Evolutionary conservation across 768 basidiomycete species (phyloP).

Genomic region (Suillus discolor): DNA sequence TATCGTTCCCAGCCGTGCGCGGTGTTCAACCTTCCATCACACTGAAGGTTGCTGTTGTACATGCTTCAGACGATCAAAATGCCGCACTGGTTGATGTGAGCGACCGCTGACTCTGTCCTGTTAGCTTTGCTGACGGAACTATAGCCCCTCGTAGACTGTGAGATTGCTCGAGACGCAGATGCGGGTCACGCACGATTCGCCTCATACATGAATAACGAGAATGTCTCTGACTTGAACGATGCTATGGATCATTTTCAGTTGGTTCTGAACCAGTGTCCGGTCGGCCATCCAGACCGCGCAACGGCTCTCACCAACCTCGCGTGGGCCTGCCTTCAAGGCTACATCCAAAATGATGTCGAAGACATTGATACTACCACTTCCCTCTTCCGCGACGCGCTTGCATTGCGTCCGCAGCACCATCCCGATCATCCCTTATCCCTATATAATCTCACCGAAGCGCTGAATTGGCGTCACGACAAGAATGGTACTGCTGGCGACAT

Average conservation of each 20-base stretch:
- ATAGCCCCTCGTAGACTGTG: neutral
- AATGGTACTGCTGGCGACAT: neutral
- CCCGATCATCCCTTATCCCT: neutral
- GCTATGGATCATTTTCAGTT: neutral
- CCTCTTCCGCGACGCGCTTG: neutral
- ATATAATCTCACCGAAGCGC: neutral
- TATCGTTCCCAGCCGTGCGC: neutral
- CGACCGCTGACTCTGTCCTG: neutral
- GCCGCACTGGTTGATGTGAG: neutral
- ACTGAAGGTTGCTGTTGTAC: neutral
- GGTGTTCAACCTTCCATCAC: neutral
- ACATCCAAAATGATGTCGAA: neutral
- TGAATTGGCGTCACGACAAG: neutral
- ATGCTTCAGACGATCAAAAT: neutral
- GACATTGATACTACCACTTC: neutral
- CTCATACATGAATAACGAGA: rapidly evolving
- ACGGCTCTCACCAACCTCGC: neutral
- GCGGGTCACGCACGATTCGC: neutral
- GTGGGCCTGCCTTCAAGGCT: neutral
- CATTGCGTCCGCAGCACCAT: neutral
- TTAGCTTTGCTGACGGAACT: neutral
- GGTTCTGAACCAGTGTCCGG: neutral
- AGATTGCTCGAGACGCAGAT: neutral
- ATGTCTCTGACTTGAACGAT: rapidly evolving
- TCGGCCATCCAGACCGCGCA: neutral